Conservation (phyloP, 2,329 filamentous ascomycete genomes). For the Phialemoniopsis sp. region DNA sequence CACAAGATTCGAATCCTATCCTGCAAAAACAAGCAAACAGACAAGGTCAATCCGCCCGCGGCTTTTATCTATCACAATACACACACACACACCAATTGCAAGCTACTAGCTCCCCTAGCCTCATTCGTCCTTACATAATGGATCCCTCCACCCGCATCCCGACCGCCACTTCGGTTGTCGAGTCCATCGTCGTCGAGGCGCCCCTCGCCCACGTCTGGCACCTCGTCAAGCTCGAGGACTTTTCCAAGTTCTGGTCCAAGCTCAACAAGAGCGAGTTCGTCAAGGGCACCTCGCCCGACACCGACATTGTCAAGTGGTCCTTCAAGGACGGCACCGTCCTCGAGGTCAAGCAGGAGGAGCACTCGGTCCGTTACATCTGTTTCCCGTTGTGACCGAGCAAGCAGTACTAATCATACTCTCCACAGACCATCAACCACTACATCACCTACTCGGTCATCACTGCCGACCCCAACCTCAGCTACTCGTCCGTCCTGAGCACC, state of each 20-base stretch:
- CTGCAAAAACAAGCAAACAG: too few relatives aligned
- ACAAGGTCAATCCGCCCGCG: too few relatives aligned
- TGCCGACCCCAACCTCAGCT: conserved; percentile 59
- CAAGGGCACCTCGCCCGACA: conserved; percentile 59
- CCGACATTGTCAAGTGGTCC: conserved; percentile 64
- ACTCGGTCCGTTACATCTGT: conserved; percentile 63
- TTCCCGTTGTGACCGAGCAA: too few relatives aligned
- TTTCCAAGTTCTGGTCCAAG: conserved; percentile 62
- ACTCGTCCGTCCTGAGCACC: conserved; percentile 64
- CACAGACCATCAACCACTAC: conserved; percentile 65
- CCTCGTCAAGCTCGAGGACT: conserved; percentile 69
- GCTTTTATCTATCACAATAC: too few relatives aligned
- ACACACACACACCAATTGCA: too few relatives aligned
- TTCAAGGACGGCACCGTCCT: conserved; percentile 67
- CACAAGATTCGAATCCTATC: too few relatives aligned
- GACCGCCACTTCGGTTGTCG: conserved; percentile 61
- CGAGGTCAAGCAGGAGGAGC: conserved; percentile 74
- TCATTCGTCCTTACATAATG: conserved; percentile 11
- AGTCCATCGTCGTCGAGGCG: conserved; percentile 65
- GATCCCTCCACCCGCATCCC: conserved; percentile 41
- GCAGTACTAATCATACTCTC: background rate
- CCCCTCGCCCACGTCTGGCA: conserved; percentile 67
- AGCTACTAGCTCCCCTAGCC: too few relatives aligned
- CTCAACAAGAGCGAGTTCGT: conserved; percentile 59
- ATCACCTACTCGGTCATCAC: conserved; percentile 72